Conservation (phyloP, 495 filamentous ascomycete genomes). For the Peziza echinospora region DNA sequence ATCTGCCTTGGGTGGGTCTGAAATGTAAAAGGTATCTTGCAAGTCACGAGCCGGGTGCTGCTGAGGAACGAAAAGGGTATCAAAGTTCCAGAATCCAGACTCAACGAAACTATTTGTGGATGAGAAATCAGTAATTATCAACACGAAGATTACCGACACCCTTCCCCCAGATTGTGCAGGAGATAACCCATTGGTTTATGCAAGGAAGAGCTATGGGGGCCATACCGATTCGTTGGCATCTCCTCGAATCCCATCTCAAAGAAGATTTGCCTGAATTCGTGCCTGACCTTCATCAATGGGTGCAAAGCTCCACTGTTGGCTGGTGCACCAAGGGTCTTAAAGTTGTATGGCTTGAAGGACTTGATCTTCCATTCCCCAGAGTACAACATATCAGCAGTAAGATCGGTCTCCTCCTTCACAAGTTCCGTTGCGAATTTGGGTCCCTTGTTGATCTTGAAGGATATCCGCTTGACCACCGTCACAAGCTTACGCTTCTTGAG, state of each 20-base stretch:
- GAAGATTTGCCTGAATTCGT: conserved; percentile 91
- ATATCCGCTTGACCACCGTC: conserved; percentile 58
- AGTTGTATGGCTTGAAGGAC: conserved; percentile 91
- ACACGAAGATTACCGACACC: too few relatives aligned
- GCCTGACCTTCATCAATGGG: conserved; percentile 81
- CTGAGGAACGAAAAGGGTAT: conserved; percentile 88
- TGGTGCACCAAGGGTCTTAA: conserved; percentile 66
- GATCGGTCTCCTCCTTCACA: conserved; percentile 79
- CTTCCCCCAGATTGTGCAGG: too few relatives aligned
- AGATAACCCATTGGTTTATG: conserved; percentile 24
- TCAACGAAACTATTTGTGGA: conserved; percentile 67
- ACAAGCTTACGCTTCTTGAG: conserved; percentile 79
- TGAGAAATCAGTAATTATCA: too few relatives aligned
- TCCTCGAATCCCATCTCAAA: conserved; percentile 81
- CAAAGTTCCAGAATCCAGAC: conserved; percentile 97
- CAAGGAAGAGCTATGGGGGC: background rate
- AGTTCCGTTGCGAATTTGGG: conserved; percentile 68
- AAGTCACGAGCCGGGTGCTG: conserved; percentile 91
- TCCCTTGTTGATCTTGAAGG: conserved; percentile 63
- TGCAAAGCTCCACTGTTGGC: conserved; percentile 71
- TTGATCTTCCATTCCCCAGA: conserved; percentile 65
- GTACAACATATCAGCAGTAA: conserved; percentile 80
- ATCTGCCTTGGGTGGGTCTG: conserved; percentile 59
- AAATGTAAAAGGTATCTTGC: conserved; percentile 96
- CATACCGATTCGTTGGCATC: conserved; percentile 50